phyloP scores from a whole-genome alignment of 805 yeast species.

The Lachancea lanzarotensis region DNA sequence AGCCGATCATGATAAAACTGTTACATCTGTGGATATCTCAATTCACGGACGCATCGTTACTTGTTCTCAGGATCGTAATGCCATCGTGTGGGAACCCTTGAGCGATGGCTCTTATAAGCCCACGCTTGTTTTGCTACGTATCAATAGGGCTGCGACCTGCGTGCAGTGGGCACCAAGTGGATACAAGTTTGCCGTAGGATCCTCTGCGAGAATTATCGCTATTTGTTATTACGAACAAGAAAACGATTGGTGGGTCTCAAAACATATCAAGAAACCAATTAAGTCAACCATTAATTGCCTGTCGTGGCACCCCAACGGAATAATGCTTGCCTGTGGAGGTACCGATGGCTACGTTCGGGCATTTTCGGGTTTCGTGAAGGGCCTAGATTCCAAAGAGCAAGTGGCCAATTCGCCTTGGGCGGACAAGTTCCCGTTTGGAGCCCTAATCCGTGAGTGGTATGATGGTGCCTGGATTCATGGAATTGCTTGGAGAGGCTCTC shows the following conservation, averaged over 20 bases:
- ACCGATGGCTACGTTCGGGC: constrained; percentile 91
- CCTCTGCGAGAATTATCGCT: constrained; percentile 90
- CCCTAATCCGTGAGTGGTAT: constrained; percentile 40
- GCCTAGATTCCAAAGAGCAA: constrained; percentile 61
- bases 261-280: constrained; percentile 93
- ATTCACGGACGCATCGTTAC: constrained; percentile 86
- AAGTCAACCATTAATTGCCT: constrained; percentile 77
- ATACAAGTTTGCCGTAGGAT: constrained; percentile 93
- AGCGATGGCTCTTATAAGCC: constrained; percentile 65
- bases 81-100: constrained; percentile 87
- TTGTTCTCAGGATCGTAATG: constrained; percentile 96
- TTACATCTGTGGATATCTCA: constrained; percentile 91
- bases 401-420: constrained; percentile 77
- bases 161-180: constrained; percentile 96
- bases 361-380: constrained; percentile 82
- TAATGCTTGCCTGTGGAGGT: constrained; percentile 81
- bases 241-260: constrained; percentile 99
- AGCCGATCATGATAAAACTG: constrained; percentile 84
- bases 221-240: constrained; percentile 93
- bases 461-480: constrained; percentile 89
- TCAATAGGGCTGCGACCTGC: constrained; percentile 90
- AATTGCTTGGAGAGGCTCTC: constrained; percentile 75
- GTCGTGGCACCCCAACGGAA: constrained; percentile 92
- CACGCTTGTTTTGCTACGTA: constrained; percentile 84
- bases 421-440: constrained; percentile 89